These are phyloP conservation scores for Naganishia sp. DNA, from an alignment of 1,284 basidiomycete species.

Conservation along the genomic window DNA sequence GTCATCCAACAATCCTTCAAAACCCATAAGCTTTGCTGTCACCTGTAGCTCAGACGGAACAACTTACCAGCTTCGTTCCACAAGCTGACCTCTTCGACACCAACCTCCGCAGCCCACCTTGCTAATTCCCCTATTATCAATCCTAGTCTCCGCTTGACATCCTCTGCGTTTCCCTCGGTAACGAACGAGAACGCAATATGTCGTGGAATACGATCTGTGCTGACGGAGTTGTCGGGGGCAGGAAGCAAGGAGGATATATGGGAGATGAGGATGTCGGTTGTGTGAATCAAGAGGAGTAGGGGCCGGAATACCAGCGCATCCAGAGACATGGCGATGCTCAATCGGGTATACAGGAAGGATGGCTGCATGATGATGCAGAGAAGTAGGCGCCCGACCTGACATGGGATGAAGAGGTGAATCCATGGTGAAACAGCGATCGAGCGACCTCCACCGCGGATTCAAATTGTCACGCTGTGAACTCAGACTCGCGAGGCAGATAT, in stretches of 20 bases:
- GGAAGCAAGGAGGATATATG: background rate
- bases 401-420: background rate
- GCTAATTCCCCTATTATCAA: slow-evolving; percentile 32
- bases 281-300: slow-evolving; percentile 10
- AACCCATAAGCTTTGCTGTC: background rate
- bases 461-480: background rate
- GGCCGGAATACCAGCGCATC: slow-evolving; percentile 15
- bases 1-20: slow-evolving; percentile 1
- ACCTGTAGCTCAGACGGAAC: background rate
- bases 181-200: slow-evolving; percentile 39
- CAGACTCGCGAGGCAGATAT: no score
- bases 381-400: background rate
- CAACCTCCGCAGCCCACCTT: slow-evolving; percentile 41
- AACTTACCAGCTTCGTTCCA: slow-evolving; percentile 37
- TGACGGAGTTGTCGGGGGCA: background rate
- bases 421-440: slow-evolving; percentile 4
- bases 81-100: slow-evolving; percentile 41
- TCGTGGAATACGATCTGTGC: slow-evolving; percentile 13
- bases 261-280: slow-evolving; percentile 12
- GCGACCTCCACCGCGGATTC: background rate
- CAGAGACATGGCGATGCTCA: slow-evolving; percentile 2
- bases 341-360: no score
- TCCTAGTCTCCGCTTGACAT: background rate
- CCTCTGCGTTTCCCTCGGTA: background rate
- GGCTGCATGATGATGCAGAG: background rate